Evolutionary conservation across 495 filamentous ascomycete genomes (phyloP).

Genomic region (Acidomyces sp.): DNA sequence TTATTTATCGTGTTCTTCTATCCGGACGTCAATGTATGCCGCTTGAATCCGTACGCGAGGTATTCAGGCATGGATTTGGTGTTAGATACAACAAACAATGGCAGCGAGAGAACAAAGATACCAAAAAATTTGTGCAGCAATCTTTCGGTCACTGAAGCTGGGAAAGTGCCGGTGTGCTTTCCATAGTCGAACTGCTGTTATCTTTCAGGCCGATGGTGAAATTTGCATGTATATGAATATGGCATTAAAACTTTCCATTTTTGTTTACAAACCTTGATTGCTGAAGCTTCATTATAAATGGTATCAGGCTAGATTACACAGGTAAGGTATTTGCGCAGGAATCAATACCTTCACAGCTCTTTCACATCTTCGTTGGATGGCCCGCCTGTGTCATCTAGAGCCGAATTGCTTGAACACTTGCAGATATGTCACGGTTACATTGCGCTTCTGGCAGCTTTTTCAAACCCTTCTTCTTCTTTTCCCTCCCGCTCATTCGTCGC

Average conservation of each 20-base stretch:
- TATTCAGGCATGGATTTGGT: constrained; percentile 13
- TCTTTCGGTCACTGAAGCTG: constrained; percentile 7
- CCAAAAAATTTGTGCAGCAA: constrained; percentile 5
- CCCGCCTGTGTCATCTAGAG: too few species aligned
- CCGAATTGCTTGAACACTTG: not conserved
- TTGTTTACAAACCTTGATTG: too few species aligned
- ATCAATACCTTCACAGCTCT: too few species aligned
- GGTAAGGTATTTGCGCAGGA: too few species aligned
- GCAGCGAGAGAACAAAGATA: constrained; percentile 17
- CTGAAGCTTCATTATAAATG: too few species aligned
- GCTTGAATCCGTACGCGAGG: constrained; percentile 13
- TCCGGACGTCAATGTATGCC: constrained; percentile 15
- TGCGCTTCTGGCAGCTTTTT: not conserved
- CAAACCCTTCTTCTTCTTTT: not conserved
- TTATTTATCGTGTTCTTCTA: constrained; percentile 18
- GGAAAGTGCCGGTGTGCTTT: too few species aligned
- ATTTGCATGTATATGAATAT: too few species aligned
- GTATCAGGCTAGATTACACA: too few species aligned
- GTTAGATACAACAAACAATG: constrained; percentile 9
- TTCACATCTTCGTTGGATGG: too few species aligned
- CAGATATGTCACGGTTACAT: not conserved
- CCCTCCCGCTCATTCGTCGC: not conserved
- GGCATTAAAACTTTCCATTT: too few species aligned
- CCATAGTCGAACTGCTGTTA: too few species aligned
- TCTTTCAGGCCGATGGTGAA: too few species aligned